Evolutionary conservation across 345 rosid species (phyloP), one percentile per base, ranked within the genome.

Genomic region (Aquilaria sinensis): DNA sequence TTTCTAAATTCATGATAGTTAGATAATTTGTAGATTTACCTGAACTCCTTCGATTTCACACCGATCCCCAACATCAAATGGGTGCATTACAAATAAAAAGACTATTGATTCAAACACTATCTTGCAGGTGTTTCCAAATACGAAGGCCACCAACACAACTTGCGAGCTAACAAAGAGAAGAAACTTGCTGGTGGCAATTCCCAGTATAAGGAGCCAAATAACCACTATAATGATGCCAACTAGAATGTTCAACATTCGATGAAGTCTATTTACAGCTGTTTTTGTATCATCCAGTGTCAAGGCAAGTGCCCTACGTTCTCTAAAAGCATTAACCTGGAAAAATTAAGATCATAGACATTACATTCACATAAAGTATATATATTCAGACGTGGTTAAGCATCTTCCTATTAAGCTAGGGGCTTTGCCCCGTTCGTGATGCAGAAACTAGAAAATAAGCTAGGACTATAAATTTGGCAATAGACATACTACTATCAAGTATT

Each of bases 251-350:
- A 88, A 64, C 52, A 93, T 75, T 3, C 53, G 67, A 74, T 93
- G 98, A 66, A 93, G 97, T 67, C 74, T 81, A 75, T 93, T 87
- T 64, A 93, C 97, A 7, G 97, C 98, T 46, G 98, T 93, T 66
- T 93, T 90, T 2, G 97, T 93, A 61, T 93, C 98, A 51, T 90
- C 84, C 73, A 93, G 57, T 12, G 98, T 90, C 71, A 87, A 67
- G 45, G 98, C 82, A 31, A 93, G 86, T 2, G 98, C 98, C 73
- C 86, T 90, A 68, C 98, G 73, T 62, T 93, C 96, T 70, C 94
- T 83, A 57, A 85, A 93, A 15, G 89, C 98, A 80, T 84, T 83
- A 30, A 90, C 94, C 98, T 93, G 48, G 12, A 51, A 63, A 63
- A 57, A 29, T 47, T 49, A 37, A 12, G 30, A 57, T 29, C 13